Conservation (phyloP, 1,284 basidiomycete genomes). For the Tilletia caries region DNA sequence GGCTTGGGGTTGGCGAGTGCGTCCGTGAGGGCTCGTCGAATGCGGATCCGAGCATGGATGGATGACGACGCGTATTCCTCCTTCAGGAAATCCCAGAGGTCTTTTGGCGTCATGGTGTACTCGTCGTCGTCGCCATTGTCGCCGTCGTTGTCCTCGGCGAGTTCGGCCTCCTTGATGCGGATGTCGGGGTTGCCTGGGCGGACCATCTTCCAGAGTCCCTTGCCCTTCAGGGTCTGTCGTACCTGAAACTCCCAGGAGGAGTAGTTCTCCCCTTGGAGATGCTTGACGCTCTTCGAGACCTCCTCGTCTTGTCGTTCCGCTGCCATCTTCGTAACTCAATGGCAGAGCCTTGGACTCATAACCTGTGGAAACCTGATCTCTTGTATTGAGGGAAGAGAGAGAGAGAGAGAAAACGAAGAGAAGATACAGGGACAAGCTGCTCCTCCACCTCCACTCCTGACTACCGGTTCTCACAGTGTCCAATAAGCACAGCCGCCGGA, state of each 20-base stretch:
- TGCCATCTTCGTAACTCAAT: background rate
- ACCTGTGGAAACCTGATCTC: background rate
- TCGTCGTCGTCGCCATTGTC: too few relatives aligned
- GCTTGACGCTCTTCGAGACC: background rate
- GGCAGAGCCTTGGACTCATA: background rate
- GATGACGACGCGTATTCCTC: background rate
- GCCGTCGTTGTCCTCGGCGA: too few relatives aligned
- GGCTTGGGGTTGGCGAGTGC: background rate
- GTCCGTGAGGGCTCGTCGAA: background rate
- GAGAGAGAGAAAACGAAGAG: background rate
- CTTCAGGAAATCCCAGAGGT: background rate
- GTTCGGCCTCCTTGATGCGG: background rate
- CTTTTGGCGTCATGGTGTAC: background rate
- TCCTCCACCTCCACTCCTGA: background rate
- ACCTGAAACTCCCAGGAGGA: background rate
- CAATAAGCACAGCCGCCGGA: too few relatives aligned
- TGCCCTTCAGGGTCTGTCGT: background rate
- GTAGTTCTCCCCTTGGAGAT: background rate
- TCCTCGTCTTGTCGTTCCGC: background rate
- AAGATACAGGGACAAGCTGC: conserved; percentile 5
- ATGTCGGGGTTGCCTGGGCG: background rate
- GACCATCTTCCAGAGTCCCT: background rate
- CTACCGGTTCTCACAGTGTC: background rate
- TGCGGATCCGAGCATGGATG: background rate
- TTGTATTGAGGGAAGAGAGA: background rate